Evolutionary conservation across 2,329 filamentous ascomycete genomes (phyloP).

Genomic region (Beauveria sp.): DNA sequence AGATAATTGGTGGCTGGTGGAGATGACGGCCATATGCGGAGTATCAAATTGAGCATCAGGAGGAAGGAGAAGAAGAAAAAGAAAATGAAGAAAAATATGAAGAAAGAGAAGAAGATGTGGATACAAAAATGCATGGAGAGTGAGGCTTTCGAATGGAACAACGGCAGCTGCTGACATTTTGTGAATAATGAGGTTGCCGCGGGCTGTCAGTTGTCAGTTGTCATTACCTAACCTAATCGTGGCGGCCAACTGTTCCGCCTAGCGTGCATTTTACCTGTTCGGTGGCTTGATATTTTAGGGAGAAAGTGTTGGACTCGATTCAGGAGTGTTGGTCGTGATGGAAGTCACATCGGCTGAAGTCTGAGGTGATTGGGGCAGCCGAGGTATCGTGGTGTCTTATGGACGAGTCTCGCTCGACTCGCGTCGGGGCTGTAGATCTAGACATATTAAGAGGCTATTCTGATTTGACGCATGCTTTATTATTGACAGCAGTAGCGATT

Average conservation of each 20-base stretch:
- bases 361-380: background rate
- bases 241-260: background rate
- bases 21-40: background rate
- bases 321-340: background rate
- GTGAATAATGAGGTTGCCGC: too few species aligned
- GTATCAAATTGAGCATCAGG: too few species aligned
- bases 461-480: background rate
- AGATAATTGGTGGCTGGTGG: background rate
- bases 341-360: background rate
- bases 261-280: background rate
- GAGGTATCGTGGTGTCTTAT: background rate
- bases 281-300: background rate
- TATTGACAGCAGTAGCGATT: too few species aligned
- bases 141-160: background rate
- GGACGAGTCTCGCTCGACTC: background rate
- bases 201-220: background rate
- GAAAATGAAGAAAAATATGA: too few species aligned
- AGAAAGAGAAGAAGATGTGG: background rate
- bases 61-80: too few species aligned
- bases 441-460: background rate
- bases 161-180: background rate
- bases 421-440: background rate
- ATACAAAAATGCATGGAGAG: background rate
- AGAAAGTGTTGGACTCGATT: background rate
- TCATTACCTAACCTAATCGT: constrained; percentile 1